phyloP scores from a whole-genome alignment of 2,329 filamentous ascomycete species.

The Pseudogymnoascus sp. region DNA sequence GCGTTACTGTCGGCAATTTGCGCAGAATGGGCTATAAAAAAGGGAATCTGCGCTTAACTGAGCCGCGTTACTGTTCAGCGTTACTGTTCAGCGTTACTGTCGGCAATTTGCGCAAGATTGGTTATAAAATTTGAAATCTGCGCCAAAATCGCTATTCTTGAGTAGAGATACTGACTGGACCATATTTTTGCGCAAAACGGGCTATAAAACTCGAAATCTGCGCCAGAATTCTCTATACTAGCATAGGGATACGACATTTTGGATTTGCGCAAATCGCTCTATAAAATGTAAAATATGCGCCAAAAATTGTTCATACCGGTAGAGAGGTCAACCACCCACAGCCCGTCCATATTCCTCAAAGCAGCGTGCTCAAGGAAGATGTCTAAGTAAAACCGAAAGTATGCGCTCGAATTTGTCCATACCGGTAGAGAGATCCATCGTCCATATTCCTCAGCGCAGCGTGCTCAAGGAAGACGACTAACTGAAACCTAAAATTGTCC shows the following conservation, averaged over 20 bases:
- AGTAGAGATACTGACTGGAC: no score
- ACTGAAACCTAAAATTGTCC: no score
- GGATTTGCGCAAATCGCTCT: background rate
- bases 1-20: background rate
- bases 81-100: no score
- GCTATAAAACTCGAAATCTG: background rate
- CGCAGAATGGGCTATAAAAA: background rate
- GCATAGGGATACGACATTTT: background rate
- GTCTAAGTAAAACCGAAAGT: no score
- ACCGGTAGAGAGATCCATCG: no score
- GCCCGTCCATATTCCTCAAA: no score
- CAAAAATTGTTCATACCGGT: background rate
- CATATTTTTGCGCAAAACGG: background rate
- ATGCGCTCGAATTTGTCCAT: no score
- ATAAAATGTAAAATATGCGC: background rate
- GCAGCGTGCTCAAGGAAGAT: no score
- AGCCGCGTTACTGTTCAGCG: background rate
- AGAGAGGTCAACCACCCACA: no score
- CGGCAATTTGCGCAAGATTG: background rate
- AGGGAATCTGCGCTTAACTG: background rate
- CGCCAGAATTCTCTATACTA: background rate
- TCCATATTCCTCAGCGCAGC: no score
- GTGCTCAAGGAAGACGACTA: no score
- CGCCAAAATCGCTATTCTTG: no score
- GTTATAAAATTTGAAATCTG: background rate